Evolutionary conservation across 2,329 filamentous ascomycete species (phyloP), one percentile per base, ranked within the genome.

Genomic region (Trichophaea hybrida): DNA sequence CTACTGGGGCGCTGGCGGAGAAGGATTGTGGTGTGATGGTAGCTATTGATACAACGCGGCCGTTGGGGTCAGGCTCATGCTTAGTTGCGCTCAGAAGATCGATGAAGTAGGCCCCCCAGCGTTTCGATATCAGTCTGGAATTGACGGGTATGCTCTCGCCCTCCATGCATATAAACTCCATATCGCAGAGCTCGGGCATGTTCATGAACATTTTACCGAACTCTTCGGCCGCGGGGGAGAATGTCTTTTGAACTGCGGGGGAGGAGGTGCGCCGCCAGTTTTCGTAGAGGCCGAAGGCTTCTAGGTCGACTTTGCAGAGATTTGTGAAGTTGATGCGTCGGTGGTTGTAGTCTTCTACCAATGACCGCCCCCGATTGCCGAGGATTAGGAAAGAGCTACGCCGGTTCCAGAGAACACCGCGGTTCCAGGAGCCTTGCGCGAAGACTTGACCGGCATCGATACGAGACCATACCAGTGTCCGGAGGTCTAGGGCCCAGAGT

Each of bases 291-390:
- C 93, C 93, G 74, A 97, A 98, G 0, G 93, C 90, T 71, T 98
- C 93, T 8, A 98, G 77, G 72, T 98, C 93, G 6, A 98, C 91
- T 78, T 97, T 86, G 72, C 93, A 97, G 33, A 97, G 83, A 69
- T 98, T 94, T 7, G 86, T 87, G 71, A 97, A 98, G 72, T 98
- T 98, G 73, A 98, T 94, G 32, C 93, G 85, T 8, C 93, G 85
- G 69, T 97, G 93, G 70, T 97, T 97, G 73, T 98, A 98, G 72
- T 98, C 93, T 67, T 98, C 91, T 0, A 97, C 91, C 35, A 98
- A 77, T 67, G 87, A 96, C 63, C 93, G 79, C 72, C 94, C 95
- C 40, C 93, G 82, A 71, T 96, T 94, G 51, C 93, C 93, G 40
- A 98, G 77, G 64, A 98, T 91, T 37, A 97, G 89, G 74, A 97